Base-by-base conservation (phyloP, 192 early-diverging fungal species). In the Thoreauomyces humboldtii region DNA sequence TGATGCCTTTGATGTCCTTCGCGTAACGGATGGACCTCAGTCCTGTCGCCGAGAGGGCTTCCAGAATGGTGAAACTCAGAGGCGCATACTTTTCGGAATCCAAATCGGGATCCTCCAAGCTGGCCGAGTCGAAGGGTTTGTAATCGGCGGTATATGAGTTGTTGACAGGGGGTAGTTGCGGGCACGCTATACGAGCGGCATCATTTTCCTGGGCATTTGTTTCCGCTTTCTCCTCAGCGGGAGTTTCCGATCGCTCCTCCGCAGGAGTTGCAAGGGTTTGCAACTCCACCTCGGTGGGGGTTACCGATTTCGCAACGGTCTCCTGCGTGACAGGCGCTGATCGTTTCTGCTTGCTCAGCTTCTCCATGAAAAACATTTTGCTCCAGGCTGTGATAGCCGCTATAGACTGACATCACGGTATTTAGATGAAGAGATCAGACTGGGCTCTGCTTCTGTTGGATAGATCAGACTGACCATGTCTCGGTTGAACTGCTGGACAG, bases 21-120 rank as follows among this genome's bases (percentile, higher is more conserved):
- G 95, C 97, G 67, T 99, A 99, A 22, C 97, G 90, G 57, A 99
- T 86, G 3, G 96, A 93, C 42, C 97, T 82, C 41, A 99, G 72
- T 5, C 97, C 97, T 28, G 92, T 91, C 12, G 97, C 97, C 0
- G 94, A 89, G 22, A 99, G 82, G 4, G 94, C 97, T 73, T 99
- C 97, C 19, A 99, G 74, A 21, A 98, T 82, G 38, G 31, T 73
- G 64, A 69, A 71, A 70, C 63, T 67, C 31, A 64, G 42, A 0
- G 58, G 21, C 34, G 51, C 59, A 22, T 25, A 34, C 34, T 68
- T 52, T 11, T 19, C 12, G 19, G 43, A n/a, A 1, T 32, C 17
- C 37, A 36, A 14, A 52, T 51, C 57, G 4, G 28, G 19, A 12
- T 41, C 50, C 7, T 42, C 42, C 2, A 51, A 27, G 19, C 28